phyloP scores from a whole-genome alignment of 805 yeast genomes.

The Candida endomychidarum region DNA sequence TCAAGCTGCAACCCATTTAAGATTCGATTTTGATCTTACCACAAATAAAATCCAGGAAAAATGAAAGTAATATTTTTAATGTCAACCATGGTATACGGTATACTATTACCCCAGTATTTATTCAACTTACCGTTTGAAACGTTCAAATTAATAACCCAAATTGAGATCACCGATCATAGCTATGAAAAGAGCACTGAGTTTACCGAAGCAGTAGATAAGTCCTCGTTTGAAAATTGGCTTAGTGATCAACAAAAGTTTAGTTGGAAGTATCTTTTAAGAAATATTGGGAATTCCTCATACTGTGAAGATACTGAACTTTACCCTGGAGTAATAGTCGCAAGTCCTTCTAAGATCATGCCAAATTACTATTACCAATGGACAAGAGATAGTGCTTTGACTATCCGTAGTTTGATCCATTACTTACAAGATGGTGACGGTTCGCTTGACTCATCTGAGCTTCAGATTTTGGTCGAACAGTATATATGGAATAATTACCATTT shows the following conservation, averaged over 20 bases:
- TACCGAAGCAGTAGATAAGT: conserved; percentile 35
- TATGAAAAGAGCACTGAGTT: conserved; percentile 16
- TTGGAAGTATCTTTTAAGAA: conserved; percentile 15
- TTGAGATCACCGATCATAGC: background rate
- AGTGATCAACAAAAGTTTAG: conserved; percentile 32
- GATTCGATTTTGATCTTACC: no score
- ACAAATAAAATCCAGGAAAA: background rate
- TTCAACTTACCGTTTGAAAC: conserved; percentile 2
- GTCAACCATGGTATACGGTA: background rate
- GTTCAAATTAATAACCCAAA: background rate
- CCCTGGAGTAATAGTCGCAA: conserved; percentile 77
- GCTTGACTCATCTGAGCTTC: conserved; percentile 12
- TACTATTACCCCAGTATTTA: conserved; percentile 8
- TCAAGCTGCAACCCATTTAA: no score
- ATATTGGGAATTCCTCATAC: conserved; percentile 15
- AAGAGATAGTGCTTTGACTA: conserved; percentile 84
- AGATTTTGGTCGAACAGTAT: conserved; percentile 52
- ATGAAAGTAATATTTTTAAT: background rate
- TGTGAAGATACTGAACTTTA: conserved; percentile 32
- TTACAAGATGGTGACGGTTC: conserved; percentile 40
- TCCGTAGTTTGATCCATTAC: conserved; percentile 59
- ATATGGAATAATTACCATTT: conserved; percentile 55
- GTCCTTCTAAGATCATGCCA: conserved; percentile 71
- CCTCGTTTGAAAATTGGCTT: conserved; percentile 51
- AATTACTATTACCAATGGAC: conserved; percentile 90